These are phyloP conservation scores for Gnomoniopsis sp. DNA, from an alignment of 2,329 filamentous ascomycete genomes.

Conservation along the genomic window DNA sequence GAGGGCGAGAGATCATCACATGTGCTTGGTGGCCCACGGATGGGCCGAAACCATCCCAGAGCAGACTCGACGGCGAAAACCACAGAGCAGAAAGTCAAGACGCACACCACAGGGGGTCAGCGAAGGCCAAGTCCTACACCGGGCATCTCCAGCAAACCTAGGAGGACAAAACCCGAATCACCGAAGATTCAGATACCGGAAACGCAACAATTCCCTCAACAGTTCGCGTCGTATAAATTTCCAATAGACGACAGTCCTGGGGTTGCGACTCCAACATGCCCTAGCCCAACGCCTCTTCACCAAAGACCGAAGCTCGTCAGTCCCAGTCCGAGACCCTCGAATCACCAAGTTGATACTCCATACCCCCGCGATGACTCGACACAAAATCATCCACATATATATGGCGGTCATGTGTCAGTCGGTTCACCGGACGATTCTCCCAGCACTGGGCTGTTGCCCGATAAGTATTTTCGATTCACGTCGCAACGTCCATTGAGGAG, in stretches of 20 bases:
- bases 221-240: not conserved
- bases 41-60: not conserved
- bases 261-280: constrained; percentile 31
- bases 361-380: constrained; percentile 24
- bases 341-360: constrained; percentile 23
- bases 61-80: not conserved
- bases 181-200: constrained; percentile 9
- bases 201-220: not conserved
- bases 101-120: not conserved
- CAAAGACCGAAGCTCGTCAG: constrained; percentile 28
- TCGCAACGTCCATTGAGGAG: not conserved
- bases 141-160: not conserved
- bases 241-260: constrained; percentile 9
- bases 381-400: constrained; percentile 19
- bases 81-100: not conserved
- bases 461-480: not conserved
- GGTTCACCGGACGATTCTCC: not conserved
- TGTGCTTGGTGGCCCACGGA: not conserved
- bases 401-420: constrained; percentile 19
- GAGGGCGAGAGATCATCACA: not conserved
- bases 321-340: not conserved
- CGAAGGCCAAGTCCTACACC: constrained; percentile 1
- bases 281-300: constrained; percentile 30
- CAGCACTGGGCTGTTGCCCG: not conserved
- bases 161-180: not conserved